Base-by-base conservation (phyloP, 257 asterid species). In the Verbascum thapsus region DNA sequence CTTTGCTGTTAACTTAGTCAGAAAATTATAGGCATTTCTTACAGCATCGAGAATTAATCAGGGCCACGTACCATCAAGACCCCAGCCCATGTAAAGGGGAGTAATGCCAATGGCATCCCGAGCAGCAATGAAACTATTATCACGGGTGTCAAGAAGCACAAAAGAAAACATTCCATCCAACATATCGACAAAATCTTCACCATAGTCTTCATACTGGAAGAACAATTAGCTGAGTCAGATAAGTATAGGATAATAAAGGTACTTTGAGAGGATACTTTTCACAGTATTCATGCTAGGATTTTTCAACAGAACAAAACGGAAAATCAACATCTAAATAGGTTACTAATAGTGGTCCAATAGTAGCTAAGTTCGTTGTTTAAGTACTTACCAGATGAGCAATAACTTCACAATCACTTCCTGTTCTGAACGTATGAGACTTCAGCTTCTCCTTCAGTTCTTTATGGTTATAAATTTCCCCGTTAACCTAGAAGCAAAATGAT, bases 41-140 rank as follows among this genome's bases (percentile, higher is more conserved):
- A 43, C 17, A 15, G 45, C 64, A 74, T 40, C 48, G 40, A 52
- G 18, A 72, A 53, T 51, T 45, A 15, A 50, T 52, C 18, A 55
- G 38, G 17, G 19, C 6, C 52, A 40, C 81, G 13, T 84, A 94
- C 99, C 99, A 82, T 94, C 99, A 68, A 88, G 95, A 50, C 99
- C 98, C 99, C 99, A 90, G 38, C 99, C 99, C 20, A 90, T 52
- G 77, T 94, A 94, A 74, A 94, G 98, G 52, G 99, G 98, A 41
- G 98, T 88, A 72, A 94, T 94, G 43, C 99, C 99, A 74, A 94
- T 90, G 69, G 98, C 96, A 88, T 94, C 99, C 72, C 99, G 96
- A 67, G 98, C 98, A 78, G 99, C 99, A 60, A 94, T 94, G 81
- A 84, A 90, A 80, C 95, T 85, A 73, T 86, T 90, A 63, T 90